phyloP scores from a whole-genome alignment of 2,329 filamentous ascomycete genomes.

The Shiraia bambusicola region DNA sequence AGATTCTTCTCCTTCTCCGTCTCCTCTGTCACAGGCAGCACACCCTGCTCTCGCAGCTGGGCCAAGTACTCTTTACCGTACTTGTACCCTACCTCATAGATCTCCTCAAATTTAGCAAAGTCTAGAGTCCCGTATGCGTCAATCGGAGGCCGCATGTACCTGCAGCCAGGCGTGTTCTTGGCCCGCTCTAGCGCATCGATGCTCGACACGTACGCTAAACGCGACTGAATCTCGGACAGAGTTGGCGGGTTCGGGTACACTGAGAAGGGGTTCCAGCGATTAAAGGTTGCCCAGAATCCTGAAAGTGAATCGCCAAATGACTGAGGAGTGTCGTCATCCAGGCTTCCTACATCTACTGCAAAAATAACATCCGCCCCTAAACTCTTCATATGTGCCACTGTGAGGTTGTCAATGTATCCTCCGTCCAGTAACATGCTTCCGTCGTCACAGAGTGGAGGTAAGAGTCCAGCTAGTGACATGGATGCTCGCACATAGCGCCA shows the following conservation, averaged over 20 bases:
- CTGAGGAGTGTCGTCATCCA: conserved; percentile 91
- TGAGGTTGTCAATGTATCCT: conserved; percentile 95
- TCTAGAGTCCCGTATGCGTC: conserved; percentile 92
- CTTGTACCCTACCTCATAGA: conserved; percentile 83
- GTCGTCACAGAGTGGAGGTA: conserved; percentile 94
- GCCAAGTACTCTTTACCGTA: conserved; percentile 81
- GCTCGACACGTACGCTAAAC: conserved; percentile 90
- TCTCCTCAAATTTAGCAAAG: conserved; percentile 97
- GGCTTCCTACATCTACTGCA: conserved; percentile 87
- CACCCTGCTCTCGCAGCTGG: conserved; percentile 74
- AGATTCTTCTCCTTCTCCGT: conserved; percentile 55
- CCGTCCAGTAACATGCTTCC: conserved; percentile 96
- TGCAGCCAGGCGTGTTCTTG: conserved; percentile 84
- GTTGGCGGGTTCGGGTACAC: conserved; percentile 88
- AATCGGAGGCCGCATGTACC: conserved; percentile 95
- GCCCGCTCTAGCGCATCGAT: conserved; percentile 93
- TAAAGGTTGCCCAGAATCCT: conserved; percentile 90
- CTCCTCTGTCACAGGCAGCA: conserved; percentile 61
- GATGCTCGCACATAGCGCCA: conserved; percentile 96
- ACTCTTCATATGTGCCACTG: conserved; percentile 94
- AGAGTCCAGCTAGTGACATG: conserved; percentile 90
- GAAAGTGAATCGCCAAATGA: conserved; percentile 91
- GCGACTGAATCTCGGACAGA: conserved; percentile 90
- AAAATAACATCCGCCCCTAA: conserved; percentile 93
- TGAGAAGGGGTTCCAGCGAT: conserved; percentile 96